These are phyloP conservation scores for Forsythia suspensa DNA, from an alignment of 257 asterid species.

Conservation along the genomic window DNA sequence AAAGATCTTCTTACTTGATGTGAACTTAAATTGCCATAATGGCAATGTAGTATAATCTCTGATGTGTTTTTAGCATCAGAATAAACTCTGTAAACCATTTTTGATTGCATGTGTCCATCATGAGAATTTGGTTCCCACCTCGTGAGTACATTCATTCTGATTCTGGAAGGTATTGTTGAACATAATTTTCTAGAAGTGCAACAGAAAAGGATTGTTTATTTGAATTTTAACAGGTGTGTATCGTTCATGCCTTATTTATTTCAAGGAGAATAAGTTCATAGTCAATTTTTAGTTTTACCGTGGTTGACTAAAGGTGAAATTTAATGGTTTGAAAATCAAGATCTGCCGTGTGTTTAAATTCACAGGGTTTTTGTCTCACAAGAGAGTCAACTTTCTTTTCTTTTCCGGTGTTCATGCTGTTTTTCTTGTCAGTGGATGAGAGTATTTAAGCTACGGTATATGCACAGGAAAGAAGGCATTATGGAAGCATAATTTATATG, in stretches of 20 bases:
- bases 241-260: constrained; percentile 14
- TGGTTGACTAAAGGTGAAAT: constrained; percentile 3
- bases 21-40: constrained; percentile 2
- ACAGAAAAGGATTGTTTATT: neutral
- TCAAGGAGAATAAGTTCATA: neutral
- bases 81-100: neutral
- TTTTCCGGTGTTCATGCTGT: constrained; percentile 11
- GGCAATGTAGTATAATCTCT: neutral
- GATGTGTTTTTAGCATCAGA: constrained; percentile 1
- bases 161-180: neutral
- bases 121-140: neutral
- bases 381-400: neutral
- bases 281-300: neutral
- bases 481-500: constrained; percentile 72
- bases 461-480: constrained; percentile 70
- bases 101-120: neutral
- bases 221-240: constrained; percentile 6
- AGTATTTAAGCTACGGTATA: constrained; percentile 10
- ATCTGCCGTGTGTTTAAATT: neutral
- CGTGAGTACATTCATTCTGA: neutral
- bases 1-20: neutral
- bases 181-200: neutral
- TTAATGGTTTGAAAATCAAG: constrained; percentile 6
- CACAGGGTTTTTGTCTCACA: constrained; percentile 11
- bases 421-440: neutral